Evolutionary conservation across 805 yeast genomes (phyloP).

Genomic region (Monosporozyma yasuniensis): DNA sequence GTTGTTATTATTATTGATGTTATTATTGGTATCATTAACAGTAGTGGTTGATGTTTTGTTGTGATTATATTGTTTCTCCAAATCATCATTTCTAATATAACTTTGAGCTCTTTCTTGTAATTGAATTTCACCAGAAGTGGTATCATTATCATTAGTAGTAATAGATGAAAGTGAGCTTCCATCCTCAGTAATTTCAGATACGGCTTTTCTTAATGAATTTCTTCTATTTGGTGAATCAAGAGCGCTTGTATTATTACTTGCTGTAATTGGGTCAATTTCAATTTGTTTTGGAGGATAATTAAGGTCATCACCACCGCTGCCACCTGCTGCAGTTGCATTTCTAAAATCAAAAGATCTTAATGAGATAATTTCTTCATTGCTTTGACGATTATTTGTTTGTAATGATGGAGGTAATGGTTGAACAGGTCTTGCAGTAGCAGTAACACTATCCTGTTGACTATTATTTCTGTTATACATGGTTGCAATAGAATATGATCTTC

Average conservation of each 20-base stretch:
- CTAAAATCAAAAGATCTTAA: background rate
- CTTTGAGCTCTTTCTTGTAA: constrained; percentile 1
- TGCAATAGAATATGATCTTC: constrained; percentile 1
- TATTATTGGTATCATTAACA: background rate
- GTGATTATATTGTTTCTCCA: background rate
- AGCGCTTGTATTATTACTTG: background rate
- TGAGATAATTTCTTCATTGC: background rate
- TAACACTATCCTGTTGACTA: background rate
- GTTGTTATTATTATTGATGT: background rate
- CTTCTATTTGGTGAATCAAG: background rate
- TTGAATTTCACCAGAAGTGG: background rate
- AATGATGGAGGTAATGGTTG: background rate
- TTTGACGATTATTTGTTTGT: background rate
- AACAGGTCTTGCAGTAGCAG: background rate
- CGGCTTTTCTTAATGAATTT: background rate
- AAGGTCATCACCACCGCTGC: background rate
- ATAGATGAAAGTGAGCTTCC: background rate
- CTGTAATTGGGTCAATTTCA: background rate
- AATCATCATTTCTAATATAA: background rate
- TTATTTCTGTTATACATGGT: background rate
- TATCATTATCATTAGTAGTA: background rate
- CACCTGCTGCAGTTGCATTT: background rate
- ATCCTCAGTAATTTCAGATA: background rate
- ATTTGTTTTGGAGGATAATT: background rate
- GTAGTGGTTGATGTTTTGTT: background rate